Base-by-base conservation (phyloP, 2,329 filamentous ascomycete genomes). In the Diplodia intermedia region DNA sequence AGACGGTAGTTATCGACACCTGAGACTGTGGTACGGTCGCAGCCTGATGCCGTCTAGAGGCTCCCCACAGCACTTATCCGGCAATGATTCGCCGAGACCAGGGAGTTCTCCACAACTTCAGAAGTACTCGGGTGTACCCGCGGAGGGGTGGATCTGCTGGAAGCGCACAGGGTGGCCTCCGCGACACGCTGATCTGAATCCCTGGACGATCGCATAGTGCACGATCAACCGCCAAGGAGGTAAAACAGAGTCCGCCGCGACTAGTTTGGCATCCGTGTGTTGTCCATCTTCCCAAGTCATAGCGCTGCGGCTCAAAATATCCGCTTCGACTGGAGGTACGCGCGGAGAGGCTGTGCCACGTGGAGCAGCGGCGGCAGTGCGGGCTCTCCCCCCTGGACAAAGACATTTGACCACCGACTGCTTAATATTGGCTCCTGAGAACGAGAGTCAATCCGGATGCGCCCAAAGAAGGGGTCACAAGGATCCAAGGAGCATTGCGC, bases 31-130 rank as follows among this genome's bases (percentile, higher is more conserved):
- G 36, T 29, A 62, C 40, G 50, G 38, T 33, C 57, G n/a, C 57
- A 33, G 23, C 12, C 40, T 31, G 38, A 20, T 47, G 43, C 26
- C 40, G 23, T 20, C 11, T 6, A 12, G 18, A 14, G 18, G 29
- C 14, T 33, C 40, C 50, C 57, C 43, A 62, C 43, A 29, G 43
- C 23, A 29, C 57, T 9, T 49, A 62, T 62, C 9, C 57, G 40
- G 57, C 40, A 62, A 62, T 33, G 57, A 62, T 62, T 62, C 26
- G 57, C 40, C 15, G n/a, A 23, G 29, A 8, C 57, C 31, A 43
- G 57, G 57, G 40, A 43, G 29, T 50, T 43, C 33, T 29, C 57
- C 47, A 43, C 57, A 62, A 29, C 15, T 29, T 15, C 29, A 26
- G 15, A n/a, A 20, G 57, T 15, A 50, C 26, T n/a, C 57, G 57